Evolutionary conservation across 805 yeast species (phyloP), one percentile per base, ranked within the genome.

Genomic region (Pichia thaimueangensis): DNA sequence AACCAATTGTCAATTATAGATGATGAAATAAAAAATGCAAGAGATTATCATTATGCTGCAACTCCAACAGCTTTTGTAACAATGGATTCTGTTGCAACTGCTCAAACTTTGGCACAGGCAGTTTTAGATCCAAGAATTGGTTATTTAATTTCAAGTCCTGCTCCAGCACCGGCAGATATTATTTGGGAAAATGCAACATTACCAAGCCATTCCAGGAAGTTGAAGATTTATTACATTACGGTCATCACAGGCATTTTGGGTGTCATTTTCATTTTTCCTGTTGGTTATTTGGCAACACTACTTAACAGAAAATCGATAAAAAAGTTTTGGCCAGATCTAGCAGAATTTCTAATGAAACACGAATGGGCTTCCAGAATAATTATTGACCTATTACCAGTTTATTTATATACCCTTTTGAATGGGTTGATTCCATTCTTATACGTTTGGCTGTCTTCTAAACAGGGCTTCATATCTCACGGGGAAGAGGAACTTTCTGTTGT

Each of bases 101-200:
- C 97, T 2, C 98, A 91, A 60, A 82, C 88, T 86, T 82, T 93
- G 23, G 96, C 97, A 0, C 98, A 93, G 60, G 93, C 97, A 0
- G 89, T 91, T 0, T 61, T 93, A 45, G 96, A 89, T 57, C 97
- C 97, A 0, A 74, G 85, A 44, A 87, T 93, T 7, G 82, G 85
- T 57, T 85, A 80, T 45, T 67, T 93, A 41, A 85, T 89, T 28
- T 84, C 96, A 4, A 69, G 75, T 31, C 65, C 88, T 43, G 97
- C 97, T 0, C 97, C 97, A 0, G 95, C 97, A 1, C 97, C 97
- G 4, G 91, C 84, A 55, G 98, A 91, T 59, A 83, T 91, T 20
- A 80, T 86, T 31, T 91, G 98, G 98, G 84, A 80, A 44, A 87
- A 89, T 56, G 76, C 87, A 28, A 89, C 94, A 52, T 66, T 89